A percentile compares a stretch with the other conserved stretches of the same genome.
phyloP scores from a whole-genome alignment of 2,329 filamentous ascomycete species.

The Colletotrichum plurivorum region DNA sequence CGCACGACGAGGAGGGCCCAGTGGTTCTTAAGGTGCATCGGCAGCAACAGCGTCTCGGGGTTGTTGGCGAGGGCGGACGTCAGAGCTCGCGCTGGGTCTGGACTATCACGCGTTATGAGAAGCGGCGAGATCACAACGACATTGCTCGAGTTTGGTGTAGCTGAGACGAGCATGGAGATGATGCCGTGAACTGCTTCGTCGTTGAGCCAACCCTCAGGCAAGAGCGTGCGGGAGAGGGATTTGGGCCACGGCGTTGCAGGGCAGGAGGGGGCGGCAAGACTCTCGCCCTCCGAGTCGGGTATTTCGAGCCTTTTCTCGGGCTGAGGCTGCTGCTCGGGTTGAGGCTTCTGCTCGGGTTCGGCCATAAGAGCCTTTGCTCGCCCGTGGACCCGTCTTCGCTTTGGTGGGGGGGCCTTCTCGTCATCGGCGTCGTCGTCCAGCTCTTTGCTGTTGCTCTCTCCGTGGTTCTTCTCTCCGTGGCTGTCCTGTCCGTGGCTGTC shows the following conservation, averaged over 20 bases:
- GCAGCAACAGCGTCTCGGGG: conserved; percentile 1
- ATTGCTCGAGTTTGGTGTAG: neutral
- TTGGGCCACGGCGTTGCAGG: neutral
- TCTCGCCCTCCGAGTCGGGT: neutral
- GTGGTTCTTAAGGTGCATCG: conserved; percentile 8
- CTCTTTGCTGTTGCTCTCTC: no score
- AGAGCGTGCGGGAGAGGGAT: neutral
- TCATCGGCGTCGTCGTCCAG: no score
- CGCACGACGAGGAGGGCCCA: conserved; percentile 3
- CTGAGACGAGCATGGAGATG: conserved; percentile 2
- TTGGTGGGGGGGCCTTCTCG: no score
- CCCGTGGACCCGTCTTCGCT: no score
- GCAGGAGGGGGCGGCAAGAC: neutral
- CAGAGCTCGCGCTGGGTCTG: neutral
- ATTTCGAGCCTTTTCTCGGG: neutral
- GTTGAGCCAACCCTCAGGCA: neutral
- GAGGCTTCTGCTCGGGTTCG: neutral
- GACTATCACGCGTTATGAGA: neutral
- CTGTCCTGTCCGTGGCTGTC: no score
- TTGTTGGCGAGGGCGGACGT: neutral
- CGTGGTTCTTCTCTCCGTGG: no score
- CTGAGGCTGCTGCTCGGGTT: no score
- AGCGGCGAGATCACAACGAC: neutral
- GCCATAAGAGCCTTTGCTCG: no score
- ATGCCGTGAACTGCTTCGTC: conserved; percentile 5